Evolutionary conservation across 1,284 basidiomycete species (phyloP).

Genomic region (Trichosporon inkin): DNA sequence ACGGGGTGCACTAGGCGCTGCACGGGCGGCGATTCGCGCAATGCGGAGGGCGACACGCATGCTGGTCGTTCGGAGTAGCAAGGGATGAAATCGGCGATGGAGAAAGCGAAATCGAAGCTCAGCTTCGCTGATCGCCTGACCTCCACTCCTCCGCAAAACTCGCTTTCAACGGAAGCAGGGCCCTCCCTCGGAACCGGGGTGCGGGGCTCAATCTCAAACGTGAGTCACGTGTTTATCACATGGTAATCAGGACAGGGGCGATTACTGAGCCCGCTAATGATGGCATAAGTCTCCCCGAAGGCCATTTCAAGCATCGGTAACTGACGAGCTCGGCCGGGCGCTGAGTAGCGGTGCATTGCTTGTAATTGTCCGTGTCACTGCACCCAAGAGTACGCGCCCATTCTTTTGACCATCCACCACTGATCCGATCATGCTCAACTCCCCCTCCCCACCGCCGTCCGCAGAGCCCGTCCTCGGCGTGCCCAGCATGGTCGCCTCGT

Average conservation of each 20-base stretch:
- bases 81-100: background rate
- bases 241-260: background rate
- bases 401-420: background rate
- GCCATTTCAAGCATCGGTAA: background rate
- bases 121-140: background rate
- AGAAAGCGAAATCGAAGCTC: background rate
- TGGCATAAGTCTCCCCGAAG: background rate
- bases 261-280: background rate
- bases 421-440: background rate
- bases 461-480: background rate
- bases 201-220: too few species aligned
- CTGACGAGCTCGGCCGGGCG: background rate
- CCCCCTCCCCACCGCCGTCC: too few species aligned
- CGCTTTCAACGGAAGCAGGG: background rate
- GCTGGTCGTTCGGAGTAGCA: background rate
- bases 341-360: background rate
- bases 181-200: background rate
- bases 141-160: background rate
- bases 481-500: background rate
- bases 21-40: background rate
- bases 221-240: constrained; percentile 3
- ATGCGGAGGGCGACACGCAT: constrained; percentile 2
- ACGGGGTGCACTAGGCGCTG: background rate
- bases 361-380: constrained; percentile 5
- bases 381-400: background rate